Evolutionary conservation across 495 filamentous ascomycete genomes (phyloP).

Genomic region (Penicillium angulare): DNA sequence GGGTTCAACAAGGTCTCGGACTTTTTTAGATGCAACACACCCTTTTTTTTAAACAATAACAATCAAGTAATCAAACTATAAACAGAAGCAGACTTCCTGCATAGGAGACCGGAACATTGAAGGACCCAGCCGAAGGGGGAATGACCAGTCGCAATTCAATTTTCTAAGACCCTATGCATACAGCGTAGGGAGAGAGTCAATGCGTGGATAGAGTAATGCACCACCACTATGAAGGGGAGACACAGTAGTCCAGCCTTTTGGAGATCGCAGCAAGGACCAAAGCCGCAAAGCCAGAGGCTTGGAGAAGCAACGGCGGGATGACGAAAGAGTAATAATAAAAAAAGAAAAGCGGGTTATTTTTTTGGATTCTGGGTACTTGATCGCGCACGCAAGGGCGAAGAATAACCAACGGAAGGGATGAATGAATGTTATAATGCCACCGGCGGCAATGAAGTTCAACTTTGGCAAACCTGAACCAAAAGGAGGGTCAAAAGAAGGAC

Average conservation of each 20-base stretch:
- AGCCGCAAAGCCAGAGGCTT: conserved; percentile 9
- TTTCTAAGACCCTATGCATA: too few relatives aligned
- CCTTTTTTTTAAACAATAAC: conserved; percentile 11
- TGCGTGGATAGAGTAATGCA: conserved; percentile 14
- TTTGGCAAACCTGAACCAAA: conserved; percentile 1
- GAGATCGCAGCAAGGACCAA: conserved; percentile 38
- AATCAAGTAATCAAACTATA: conserved; percentile 27
- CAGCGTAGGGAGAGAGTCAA: conserved; percentile 13
- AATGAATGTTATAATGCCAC: conserved; percentile 30
- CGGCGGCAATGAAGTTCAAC: conserved; percentile 25
- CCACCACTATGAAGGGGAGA: conserved; percentile 16
- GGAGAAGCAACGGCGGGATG: conserved; percentile 8
- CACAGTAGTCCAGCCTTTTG: conserved; percentile 15
- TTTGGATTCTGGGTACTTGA: too few relatives aligned
- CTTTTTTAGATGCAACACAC: conserved; percentile 14
- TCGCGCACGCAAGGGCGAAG: conserved; percentile 38
- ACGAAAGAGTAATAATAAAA: conserved; percentile 7
- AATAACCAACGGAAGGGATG: conserved; percentile 19
- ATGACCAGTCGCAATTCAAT: conserved; percentile 24
- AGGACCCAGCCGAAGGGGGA: conserved; percentile 12
- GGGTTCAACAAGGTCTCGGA: conserved; percentile 1
- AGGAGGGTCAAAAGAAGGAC: conserved; percentile 25
- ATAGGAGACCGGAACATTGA: conserved; percentile 19
- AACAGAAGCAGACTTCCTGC: conserved; percentile 23
- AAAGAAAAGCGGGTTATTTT: neutral